These are phyloP conservation scores for Fusarium sp. DNA, from an alignment of 2,329 filamentous ascomycete genomes.

Conservation along the genomic window DNA sequence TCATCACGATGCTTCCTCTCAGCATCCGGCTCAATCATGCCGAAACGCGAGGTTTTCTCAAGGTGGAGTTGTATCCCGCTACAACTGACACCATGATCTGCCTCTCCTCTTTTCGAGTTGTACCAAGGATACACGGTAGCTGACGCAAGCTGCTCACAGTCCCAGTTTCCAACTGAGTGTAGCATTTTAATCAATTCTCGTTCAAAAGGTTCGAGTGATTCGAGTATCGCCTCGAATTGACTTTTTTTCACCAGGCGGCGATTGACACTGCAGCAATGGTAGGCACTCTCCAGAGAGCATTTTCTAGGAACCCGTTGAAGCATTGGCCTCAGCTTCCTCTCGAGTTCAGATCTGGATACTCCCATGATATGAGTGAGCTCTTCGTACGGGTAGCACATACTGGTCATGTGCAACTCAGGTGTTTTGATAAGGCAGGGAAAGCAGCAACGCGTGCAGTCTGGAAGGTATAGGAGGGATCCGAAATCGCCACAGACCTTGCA, in stretches of 20 bases:
- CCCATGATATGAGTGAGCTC: too few relatives aligned
- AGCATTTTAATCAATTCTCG: rapidly evolving
- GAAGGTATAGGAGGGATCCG: conserved; percentile 13
- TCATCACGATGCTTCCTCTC: background rate
- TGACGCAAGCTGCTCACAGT: background rate
- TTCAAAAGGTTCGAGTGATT: background rate
- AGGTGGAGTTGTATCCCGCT: background rate
- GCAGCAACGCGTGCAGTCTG: conserved; percentile 16
- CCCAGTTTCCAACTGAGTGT: background rate
- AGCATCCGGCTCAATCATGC: background rate
- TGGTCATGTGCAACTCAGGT: background rate
- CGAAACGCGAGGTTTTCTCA: rapidly evolving
- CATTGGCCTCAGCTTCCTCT: background rate
- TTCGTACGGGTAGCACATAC: too few relatives aligned
- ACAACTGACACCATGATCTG: conserved; percentile 5
- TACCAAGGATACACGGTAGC: background rate
- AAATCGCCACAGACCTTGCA: conserved; percentile 16
- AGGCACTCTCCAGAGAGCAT: background rate
- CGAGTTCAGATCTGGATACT: too few relatives aligned
- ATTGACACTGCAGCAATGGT: too few relatives aligned
- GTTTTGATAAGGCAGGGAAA: background rate
- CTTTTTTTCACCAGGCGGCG: background rate
- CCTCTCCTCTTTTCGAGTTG: background rate
- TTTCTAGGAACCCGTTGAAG: background rate
- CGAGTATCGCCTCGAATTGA: background rate